Base-by-base conservation (phyloP, 2,329 filamentous ascomycete genomes). In the Plectosphaerella sp. region DNA sequence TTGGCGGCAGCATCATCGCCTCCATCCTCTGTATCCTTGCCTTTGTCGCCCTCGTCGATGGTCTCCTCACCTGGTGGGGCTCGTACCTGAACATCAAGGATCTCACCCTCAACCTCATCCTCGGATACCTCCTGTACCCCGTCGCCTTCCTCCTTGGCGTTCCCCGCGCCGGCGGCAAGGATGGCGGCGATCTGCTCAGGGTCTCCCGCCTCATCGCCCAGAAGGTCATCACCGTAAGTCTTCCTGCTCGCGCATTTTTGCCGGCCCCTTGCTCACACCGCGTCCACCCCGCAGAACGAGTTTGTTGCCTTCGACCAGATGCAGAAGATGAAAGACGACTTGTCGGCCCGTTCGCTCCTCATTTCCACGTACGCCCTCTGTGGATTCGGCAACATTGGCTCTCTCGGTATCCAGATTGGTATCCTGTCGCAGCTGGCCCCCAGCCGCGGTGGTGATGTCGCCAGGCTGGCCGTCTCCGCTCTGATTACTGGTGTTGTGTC, bases 301-400 rank as follows among this genome's bases (percentile, higher is more conserved):
- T 94, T 88, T 70, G 84, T 86, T 48, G 89, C 88, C 45, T 91
- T 89, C 72, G n/a, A n/a, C n/a, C n/a, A n/a, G n/a, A n/a, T n/a
- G n/a, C n/a, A n/a, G n/a, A n/a, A n/a, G n/a, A n/a, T n/a, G n/a
- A n/a, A n/a, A n/a, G n/a, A n/a, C 1, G 65, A 67, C 0, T 77
- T 96, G 55, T 84, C 82, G 28, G 73, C 81, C 15, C 89, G 91
- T 50, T 90, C 89, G 22, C 78, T 79, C 45, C 79, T 96, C 58
- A 95, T 96, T 63, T 89, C 87, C 45, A 95, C 89, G 48, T 96
- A 96, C 65, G 88, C 89, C 18, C 80, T 92, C 58, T 95, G 90
- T 70, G 83, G 83, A 24, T 91, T 91, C 66, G 91, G 89, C 57
- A 96, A 96, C 74, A 87, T 96, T 60, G 88, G 88, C 50, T 93